Evolutionary conservation across 2,329 filamentous ascomycete genomes (phyloP).

Genomic region (Chrysosphaeria jannelii): DNA sequence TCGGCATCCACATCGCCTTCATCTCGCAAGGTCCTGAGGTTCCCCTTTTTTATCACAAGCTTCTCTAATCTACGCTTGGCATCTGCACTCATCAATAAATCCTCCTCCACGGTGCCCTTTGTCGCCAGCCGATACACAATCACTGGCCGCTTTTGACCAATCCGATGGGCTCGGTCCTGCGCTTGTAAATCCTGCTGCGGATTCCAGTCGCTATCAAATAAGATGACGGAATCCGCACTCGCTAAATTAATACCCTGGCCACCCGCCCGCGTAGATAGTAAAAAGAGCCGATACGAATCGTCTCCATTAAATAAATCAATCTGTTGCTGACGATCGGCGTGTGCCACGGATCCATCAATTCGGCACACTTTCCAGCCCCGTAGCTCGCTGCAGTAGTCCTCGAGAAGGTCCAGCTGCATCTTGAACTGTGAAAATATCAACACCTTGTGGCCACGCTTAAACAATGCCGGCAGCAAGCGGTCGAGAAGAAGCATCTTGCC

Average conservation of each 20-base stretch:
- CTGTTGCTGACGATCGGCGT: slow-evolving; percentile 36
- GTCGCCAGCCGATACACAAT: slow-evolving; percentile 85
- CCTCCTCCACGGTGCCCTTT: slow-evolving; percentile 74
- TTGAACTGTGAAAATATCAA: slow-evolving; percentile 95
- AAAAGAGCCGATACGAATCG: slow-evolving; percentile 39
- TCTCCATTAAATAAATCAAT: slow-evolving; percentile 46
- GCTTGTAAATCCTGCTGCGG: slow-evolving; percentile 92
- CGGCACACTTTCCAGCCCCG: slow-evolving; percentile 58
- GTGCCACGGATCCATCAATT: slow-evolving; percentile 67
- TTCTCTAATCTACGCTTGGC: slow-evolving; percentile 82
- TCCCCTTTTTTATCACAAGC: slow-evolving; percentile 80
- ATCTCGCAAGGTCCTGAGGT: slow-evolving; percentile 35
- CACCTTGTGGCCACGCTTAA: slow-evolving; percentile 55
- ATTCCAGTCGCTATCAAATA: slow-evolving; percentile 80
- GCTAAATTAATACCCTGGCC: slow-evolving; percentile 90
- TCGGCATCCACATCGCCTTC: slow-evolving; percentile 26
- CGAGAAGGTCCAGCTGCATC: slow-evolving; percentile 68
- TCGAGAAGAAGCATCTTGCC: slow-evolving; percentile 94
- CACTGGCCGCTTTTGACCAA: slow-evolving; percentile 76
- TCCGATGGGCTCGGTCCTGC: slow-evolving; percentile 81
- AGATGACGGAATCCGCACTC: slow-evolving; percentile 68
- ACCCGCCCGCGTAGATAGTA: slow-evolving; percentile 71
- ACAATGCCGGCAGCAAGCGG: slow-evolving; percentile 46
- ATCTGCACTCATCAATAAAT: slow-evolving; percentile 59
- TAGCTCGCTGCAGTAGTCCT: slow-evolving; percentile 57